phyloP scores from a whole-genome alignment of 148 eudicot genomes.

The Chenopodium suecicum region DNA sequence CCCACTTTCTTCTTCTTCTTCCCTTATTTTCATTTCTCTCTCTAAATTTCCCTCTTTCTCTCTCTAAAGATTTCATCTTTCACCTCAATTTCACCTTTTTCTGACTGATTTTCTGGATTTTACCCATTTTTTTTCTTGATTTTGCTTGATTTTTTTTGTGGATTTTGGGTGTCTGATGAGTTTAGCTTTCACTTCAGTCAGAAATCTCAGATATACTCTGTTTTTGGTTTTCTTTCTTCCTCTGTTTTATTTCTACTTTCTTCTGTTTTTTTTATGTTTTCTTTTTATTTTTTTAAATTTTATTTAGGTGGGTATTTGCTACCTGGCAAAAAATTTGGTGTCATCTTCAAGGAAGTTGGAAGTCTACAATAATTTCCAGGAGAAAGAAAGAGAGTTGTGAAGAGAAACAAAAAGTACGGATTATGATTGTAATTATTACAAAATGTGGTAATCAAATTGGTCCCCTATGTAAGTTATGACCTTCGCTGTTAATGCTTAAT shows the following conservation, averaged over 20 bases:
- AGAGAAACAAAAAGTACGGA: background rate
- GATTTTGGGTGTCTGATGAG: conserved; percentile 6
- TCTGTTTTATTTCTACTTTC: background rate
- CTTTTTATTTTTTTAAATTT: background rate
- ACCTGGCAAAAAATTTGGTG: background rate
- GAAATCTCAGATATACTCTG: background rate
- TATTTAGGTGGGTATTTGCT: background rate
- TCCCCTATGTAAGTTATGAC: background rate
- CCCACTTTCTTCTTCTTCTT: background rate
- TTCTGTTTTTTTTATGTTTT: background rate
- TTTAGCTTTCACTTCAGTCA: conserved; percentile 14
- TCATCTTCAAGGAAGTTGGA: background rate
- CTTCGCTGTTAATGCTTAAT: too few relatives aligned
- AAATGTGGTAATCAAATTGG: background rate
- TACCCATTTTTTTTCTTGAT: conserved; percentile 16
- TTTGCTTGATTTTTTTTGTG: conserved; percentile 5
- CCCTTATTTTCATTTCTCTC: conserved; percentile 11
- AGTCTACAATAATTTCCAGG: background rate
- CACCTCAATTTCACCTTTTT: conserved; percentile 11
- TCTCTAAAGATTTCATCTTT: conserved; percentile 29
- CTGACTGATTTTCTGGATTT: background rate
- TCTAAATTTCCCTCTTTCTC: conserved; percentile 1
- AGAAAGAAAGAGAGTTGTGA: background rate
- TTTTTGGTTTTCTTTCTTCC: background rate
- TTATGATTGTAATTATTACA: background rate